These are phyloP conservation scores for Beauveria scarabaeidicola DNA, from an alignment of 2,329 filamentous ascomycete genomes.

Conservation along the genomic window DNA sequence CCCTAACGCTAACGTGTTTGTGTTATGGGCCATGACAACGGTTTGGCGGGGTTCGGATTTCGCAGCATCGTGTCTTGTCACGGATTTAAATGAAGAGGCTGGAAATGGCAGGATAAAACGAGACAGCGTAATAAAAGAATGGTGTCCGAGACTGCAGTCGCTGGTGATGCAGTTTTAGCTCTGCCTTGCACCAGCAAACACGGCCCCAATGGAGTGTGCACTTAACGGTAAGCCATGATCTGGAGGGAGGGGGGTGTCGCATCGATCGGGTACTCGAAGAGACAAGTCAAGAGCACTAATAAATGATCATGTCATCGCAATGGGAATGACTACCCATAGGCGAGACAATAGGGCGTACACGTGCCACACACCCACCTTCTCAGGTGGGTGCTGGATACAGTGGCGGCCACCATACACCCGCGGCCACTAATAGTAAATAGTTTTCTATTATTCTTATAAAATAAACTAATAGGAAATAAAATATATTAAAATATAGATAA, in stretches of 20 bases:
- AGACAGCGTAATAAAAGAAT: not conserved
- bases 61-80: not conserved
- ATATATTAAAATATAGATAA: too few species aligned
- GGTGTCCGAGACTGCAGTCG: not conserved
- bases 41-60: slow-evolving; percentile 3
- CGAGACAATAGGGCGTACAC: not conserved
- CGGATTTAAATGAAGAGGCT: not conserved
- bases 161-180: not conserved
- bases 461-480: too few species aligned
- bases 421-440: too few species aligned
- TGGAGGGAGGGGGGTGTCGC: not conserved
- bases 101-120: not conserved
- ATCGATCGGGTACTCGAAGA: not conserved
- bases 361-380: too few species aligned
- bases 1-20: slow-evolving; percentile 3
- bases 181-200: not conserved
- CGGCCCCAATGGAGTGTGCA: not conserved
- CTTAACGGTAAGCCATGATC: not conserved
- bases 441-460: too few species aligned
- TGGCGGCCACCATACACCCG: too few species aligned
- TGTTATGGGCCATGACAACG: not conserved
- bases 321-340: not conserved
- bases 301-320: not conserved
- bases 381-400: too few species aligned
- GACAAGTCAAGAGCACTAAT: not conserved